Evolutionary conservation across 2,329 filamentous ascomycete genomes (phyloP).

Genomic region (Trichoderma lentiforme): DNA sequence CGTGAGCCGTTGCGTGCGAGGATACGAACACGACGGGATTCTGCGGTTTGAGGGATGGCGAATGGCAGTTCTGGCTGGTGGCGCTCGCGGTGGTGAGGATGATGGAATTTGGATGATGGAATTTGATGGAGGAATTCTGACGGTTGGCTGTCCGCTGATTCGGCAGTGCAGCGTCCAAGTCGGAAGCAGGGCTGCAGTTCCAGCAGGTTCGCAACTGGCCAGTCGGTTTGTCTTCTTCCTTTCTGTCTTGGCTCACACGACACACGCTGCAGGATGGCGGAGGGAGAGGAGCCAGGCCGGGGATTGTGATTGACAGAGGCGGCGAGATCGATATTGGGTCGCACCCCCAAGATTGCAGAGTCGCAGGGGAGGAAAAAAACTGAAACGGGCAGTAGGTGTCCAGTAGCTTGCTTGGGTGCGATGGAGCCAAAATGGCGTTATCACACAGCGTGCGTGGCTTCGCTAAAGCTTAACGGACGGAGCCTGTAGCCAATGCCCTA

Average conservation of each 20-base stretch:
- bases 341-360: not conserved
- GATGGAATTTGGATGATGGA: not conserved
- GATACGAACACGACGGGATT: slow-evolving; percentile 3
- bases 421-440: slow-evolving; percentile 40
- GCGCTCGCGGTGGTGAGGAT: slow-evolving; percentile 1
- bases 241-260: slow-evolving; percentile 8
- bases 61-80: not conserved
- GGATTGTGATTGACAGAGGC: not conserved
- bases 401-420: slow-evolving; percentile 29
- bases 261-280: not conserved
- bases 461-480: slow-evolving; percentile 17
- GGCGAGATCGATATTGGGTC: slow-evolving; percentile 6
- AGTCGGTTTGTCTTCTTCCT: not conserved
- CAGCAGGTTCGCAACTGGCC: not conserved
- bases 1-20: not conserved
- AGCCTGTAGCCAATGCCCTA: not conserved
- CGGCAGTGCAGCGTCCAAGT: not conserved
- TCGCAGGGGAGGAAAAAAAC: not conserved
- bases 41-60: not conserved
- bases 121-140: not conserved
- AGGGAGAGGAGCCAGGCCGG: slow-evolving; percentile 2
- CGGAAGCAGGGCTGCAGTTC: not conserved
- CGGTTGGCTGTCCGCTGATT: not conserved
- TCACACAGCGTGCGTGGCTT: slow-evolving; percentile 22
- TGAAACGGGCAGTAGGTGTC: not conserved